These are phyloP conservation scores for Stylosanthes scabra DNA, from an alignment of 331 rosid species.

Conservation along the genomic window DNA sequence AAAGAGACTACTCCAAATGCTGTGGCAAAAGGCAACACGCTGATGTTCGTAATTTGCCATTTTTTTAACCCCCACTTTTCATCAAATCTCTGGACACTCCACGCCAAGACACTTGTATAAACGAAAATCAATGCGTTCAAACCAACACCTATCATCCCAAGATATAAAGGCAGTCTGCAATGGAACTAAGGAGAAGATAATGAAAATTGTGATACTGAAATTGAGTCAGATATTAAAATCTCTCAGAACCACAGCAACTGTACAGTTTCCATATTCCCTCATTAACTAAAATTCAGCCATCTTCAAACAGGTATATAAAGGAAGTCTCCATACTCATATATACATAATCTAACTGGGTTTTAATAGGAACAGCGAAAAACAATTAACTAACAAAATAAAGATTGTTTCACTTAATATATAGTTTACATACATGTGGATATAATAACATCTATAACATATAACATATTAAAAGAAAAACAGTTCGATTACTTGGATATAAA, in stretches of 20 bases:
- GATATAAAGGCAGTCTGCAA: conserved; percentile 89
- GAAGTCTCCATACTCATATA: conserved; percentile 11
- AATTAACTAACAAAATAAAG: conserved; percentile 18
- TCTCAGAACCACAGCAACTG: conserved; percentile 12
- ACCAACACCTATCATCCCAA: conserved; percentile 82
- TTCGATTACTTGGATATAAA: not conserved
- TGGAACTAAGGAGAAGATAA: conserved; percentile 36
- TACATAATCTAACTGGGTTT: conserved; percentile 14
- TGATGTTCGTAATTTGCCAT: conserved; percentile 81
- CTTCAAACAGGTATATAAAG: conserved; percentile 24
- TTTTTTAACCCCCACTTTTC: conserved; percentile 89
- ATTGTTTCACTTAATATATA: conserved; percentile 9
- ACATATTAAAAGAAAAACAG: too few species aligned
- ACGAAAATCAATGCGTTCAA: conserved; percentile 73
- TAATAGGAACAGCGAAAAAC: conserved; percentile 12
- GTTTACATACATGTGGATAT: conserved; percentile 7
- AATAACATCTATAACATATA: too few species aligned
- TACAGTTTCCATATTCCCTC: conserved; percentile 20
- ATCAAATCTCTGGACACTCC: conserved; percentile 78
- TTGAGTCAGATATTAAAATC: conserved; percentile 26
- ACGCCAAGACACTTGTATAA: conserved; percentile 78
- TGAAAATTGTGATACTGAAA: conserved; percentile 34
- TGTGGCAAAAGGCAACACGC: conserved; percentile 79
- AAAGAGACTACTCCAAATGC: conserved; percentile 83
- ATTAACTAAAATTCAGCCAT: conserved; percentile 35